These are phyloP conservation scores for Colletotrichum sp. DNA, from an alignment of 2,329 filamentous ascomycete species.

Conservation along the genomic window DNA sequence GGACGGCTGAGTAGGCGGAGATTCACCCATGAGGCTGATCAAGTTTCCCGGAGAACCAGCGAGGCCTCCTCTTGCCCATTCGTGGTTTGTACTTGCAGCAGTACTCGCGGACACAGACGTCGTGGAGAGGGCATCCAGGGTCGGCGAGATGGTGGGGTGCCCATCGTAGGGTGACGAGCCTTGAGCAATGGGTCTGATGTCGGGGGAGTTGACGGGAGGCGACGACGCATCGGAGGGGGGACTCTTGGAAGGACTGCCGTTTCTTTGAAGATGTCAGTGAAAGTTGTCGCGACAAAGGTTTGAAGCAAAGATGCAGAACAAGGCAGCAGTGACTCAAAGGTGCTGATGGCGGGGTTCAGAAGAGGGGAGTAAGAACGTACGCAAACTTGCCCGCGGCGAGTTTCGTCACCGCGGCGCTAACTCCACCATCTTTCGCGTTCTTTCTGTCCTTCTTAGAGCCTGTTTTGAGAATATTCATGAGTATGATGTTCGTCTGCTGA, in stretches of 20 bases:
- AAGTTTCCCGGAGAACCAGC: slow-evolving; percentile 59
- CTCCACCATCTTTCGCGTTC: slow-evolving; percentile 59
- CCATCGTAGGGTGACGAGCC: slow-evolving; percentile 43
- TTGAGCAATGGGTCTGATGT: slow-evolving; percentile 43
- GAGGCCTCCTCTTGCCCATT: slow-evolving; percentile 50
- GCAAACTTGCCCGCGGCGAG: slow-evolving; percentile 57
- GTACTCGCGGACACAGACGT: slow-evolving; percentile 55
- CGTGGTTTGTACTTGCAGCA: slow-evolving; percentile 50
- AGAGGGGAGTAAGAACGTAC: slow-evolving; percentile 39
- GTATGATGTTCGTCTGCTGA: neutral
- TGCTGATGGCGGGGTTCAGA: slow-evolving; percentile 12
- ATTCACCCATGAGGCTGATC: slow-evolving; percentile 56
- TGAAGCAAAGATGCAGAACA: slow-evolving; percentile 21
- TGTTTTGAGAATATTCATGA: slow-evolving; percentile 21
- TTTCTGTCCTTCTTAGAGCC: slow-evolving; percentile 58
- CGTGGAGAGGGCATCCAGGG: slow-evolving; percentile 53
- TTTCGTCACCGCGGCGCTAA: slow-evolving; percentile 58
- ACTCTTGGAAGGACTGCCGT: slow-evolving; percentile 35
- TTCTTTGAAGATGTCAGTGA: slow-evolving; percentile 26
- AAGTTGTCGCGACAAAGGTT: slow-evolving; percentile 23
- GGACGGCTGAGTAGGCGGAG: slow-evolving; percentile 57
- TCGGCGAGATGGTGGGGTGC: slow-evolving; percentile 47
- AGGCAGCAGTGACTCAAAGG: slow-evolving; percentile 30
- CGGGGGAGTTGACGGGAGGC: slow-evolving; percentile 50
- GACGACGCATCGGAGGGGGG: slow-evolving; percentile 35